Evolutionary conservation across 2,329 filamentous ascomycete species (phyloP).

Genomic region (Aplosporella prunicola): DNA sequence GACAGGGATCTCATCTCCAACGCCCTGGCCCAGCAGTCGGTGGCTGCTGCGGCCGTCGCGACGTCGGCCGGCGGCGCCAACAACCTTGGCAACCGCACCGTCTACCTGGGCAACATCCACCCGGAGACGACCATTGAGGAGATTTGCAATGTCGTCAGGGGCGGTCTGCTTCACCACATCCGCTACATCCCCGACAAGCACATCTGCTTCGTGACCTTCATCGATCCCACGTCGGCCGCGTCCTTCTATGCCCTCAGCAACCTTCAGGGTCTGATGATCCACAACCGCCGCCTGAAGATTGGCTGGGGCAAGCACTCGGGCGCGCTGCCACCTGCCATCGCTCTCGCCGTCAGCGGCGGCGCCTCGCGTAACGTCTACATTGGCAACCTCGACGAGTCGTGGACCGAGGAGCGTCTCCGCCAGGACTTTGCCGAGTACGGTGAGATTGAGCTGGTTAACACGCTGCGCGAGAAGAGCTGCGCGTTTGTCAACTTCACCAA

Average conservation of each 20-base stretch:
- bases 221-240: conserved; percentile 92
- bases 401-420: conserved; percentile 89
- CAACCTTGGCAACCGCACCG: conserved; percentile 93
- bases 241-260: conserved; percentile 98
- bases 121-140: conserved; percentile 98
- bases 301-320: conserved; percentile 99
- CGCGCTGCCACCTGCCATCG: conserved; percentile 88
- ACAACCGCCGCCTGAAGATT: conserved; percentile 95
- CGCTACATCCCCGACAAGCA: conserved; percentile 99
- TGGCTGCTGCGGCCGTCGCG: conserved; percentile 90
- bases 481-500: conserved; percentile 99
- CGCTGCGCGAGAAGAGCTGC: conserved; percentile 95
- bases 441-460: conserved; percentile 96
- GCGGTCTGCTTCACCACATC: conserved; percentile 92
- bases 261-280: conserved; percentile 96
- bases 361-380: conserved; percentile 98
- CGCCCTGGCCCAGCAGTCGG: conserved; percentile 91
- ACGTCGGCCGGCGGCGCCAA: conserved; percentile 95
- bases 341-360: conserved; percentile 88
- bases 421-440: conserved; percentile 97
- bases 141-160: conserved; percentile 97
- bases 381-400: conserved; percentile 92
- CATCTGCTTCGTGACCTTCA: conserved; percentile 99
- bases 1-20: conserved; percentile 96
- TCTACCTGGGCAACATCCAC: conserved; percentile 97